These are phyloP conservation scores for Aspergillus candidus DNA, from an alignment of 2,329 filamentous ascomycete species.

Conservation along the genomic window DNA sequence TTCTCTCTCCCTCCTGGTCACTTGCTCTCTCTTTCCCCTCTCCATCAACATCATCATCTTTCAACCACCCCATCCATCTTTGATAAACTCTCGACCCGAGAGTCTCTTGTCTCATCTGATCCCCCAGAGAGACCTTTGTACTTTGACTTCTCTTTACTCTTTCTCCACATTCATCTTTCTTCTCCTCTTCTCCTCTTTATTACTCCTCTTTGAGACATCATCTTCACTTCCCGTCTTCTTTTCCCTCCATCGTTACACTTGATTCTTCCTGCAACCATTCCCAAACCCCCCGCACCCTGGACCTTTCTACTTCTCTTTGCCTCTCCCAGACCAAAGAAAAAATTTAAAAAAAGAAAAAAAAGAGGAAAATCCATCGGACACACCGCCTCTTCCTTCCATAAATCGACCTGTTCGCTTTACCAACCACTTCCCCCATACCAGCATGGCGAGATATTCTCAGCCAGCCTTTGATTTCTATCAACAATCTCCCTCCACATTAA, in stretches of 20 bases:
- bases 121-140: slow-evolving; percentile 8
- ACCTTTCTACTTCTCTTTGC: not conserved
- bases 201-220: slow-evolving; percentile 2
- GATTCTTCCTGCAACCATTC: not conserved
- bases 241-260: not conserved
- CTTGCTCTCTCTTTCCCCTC: slow-evolving; percentile 9
- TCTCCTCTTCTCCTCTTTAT: slow-evolving; percentile 3
- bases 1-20: slow-evolving; percentile 15
- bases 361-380: slow-evolving; percentile 9
- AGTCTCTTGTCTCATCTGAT: slow-evolving; percentile 7
- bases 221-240: slow-evolving; percentile 1
- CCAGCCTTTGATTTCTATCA: slow-evolving; percentile 40
- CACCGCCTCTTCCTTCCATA: slow-evolving; percentile 15
- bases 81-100: slow-evolving; percentile 8
- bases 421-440: slow-evolving; percentile 20
- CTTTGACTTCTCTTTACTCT: slow-evolving; percentile 8
- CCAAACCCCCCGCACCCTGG: no score
- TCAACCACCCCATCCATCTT: not conserved
- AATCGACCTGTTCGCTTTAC: slow-evolving; percentile 4
- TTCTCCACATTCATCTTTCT: slow-evolving; percentile 7
- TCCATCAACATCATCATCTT: slow-evolving; percentile 11
- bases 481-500: slow-evolving; percentile 38
- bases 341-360: not conserved
- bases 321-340: slow-evolving; percentile 8
- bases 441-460: slow-evolving; percentile 42